Base-by-base conservation (phyloP, 2,329 filamentous ascomycete genomes). In the Xylaria sp. region DNA sequence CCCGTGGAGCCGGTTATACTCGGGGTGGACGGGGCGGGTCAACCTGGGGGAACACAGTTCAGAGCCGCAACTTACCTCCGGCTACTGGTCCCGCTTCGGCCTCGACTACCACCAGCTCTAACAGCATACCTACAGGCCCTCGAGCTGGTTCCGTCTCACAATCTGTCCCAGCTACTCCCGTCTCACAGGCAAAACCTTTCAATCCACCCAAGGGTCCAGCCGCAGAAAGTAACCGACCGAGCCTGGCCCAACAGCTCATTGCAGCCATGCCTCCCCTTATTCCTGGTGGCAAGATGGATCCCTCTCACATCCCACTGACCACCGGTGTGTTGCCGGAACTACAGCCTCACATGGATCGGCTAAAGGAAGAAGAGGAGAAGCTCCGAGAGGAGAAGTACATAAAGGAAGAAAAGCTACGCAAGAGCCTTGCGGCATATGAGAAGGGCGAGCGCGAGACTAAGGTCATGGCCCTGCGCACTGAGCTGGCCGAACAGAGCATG, bases 341-440 rank as follows among this genome's bases (percentile, higher is more conserved):
- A 17, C 86, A 88, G 69, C 76, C 82, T n/a, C 85, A 88, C 75
- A 84, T 83, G 71, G 80, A 82, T 40, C 86, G 85, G 67, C 80
- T 89, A 11, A 83, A 82, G 66, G 87, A 88, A 46, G 87, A 89
- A 54, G 87, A 89, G 74, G 87, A 89, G 75, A 84, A 84, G 69
- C 73, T 88, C 42, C 82, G 87, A 1, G 82, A 85, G 49, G 87
- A 89, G 62, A 77, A 87, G 36, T 81, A 83, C 23, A 74, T 73
- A 28, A 87, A 86, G 74, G 84, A 89, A 73, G 87, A 89, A 49
- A 83, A 83, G 69, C 77, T 89, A 46, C 81, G 86, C 36, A 85
- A 83, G 77, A 86, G 81, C 64, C 78, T 89, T 44, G 81, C 83
- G 53, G 73, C 81, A 33, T 89, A 87, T 85, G 84, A 88, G 63